Evolutionary conservation across 2,329 filamentous ascomycete genomes (phyloP).

Genomic region (Apiospora kogelbergensis): DNA sequence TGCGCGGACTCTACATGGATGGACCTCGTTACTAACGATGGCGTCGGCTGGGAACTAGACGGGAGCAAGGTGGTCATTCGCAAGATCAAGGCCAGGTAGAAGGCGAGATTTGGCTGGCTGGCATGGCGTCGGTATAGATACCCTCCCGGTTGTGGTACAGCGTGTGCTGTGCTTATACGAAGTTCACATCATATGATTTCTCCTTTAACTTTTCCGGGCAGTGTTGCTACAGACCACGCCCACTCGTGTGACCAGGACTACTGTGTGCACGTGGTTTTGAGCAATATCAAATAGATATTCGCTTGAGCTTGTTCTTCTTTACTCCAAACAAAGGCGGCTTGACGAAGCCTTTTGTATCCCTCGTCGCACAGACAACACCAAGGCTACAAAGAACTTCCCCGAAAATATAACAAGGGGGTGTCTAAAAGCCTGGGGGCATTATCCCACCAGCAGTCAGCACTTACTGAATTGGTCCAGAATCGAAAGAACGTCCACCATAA

Average conservation of each 20-base stretch:
- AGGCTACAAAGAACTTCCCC: background rate
- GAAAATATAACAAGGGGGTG: background rate
- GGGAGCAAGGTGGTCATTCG: constrained; percentile 75
- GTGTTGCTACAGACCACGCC: background rate
- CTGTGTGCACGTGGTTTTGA: background rate
- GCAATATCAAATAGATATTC: no score
- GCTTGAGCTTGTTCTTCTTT: background rate
- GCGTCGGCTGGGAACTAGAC: constrained; percentile 83
- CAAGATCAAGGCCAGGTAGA: constrained; percentile 45
- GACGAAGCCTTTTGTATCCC: background rate
- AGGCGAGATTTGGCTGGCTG: background rate
- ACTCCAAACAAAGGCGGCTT: background rate
- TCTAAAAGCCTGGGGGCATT: background rate
- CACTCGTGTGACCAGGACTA: background rate
- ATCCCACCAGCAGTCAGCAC: background rate
- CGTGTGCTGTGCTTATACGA: background rate
- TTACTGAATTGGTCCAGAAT: background rate
- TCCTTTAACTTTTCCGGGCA: background rate
- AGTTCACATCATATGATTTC: background rate
- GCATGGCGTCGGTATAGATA: background rate
- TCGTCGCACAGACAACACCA: background rate
- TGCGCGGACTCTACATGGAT: constrained; percentile 71
- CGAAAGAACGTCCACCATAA: background rate
- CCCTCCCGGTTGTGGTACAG: background rate
- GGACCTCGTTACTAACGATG: constrained; percentile 64